These are phyloP conservation scores for Cystobasidium sp. DNA, from an alignment of 1,284 basidiomycete genomes.

Conservation along the genomic window DNA sequence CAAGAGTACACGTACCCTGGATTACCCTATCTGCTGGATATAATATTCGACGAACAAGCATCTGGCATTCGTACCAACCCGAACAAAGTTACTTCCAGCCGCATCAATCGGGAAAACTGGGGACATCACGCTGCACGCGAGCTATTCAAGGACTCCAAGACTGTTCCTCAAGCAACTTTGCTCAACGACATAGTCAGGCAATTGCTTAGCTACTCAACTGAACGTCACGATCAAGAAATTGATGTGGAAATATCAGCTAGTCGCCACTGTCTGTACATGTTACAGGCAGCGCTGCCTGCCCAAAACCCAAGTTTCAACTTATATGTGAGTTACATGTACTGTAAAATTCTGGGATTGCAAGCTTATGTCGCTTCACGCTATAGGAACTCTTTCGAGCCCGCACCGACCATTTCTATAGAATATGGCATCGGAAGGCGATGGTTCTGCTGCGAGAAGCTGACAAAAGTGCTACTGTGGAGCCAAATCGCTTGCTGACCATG, in stretches of 20 bases:
- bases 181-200: neutral
- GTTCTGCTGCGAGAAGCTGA: neutral
- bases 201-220: neutral
- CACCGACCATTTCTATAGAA: neutral
- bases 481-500: neutral
- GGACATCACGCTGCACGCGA: neutral
- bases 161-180: neutral
- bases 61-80: conserved; percentile 20
- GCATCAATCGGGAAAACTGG: neutral
- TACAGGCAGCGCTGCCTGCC: neutral
- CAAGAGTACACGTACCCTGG: neutral
- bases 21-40: conserved; percentile 19
- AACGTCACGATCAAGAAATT: conserved; percentile 22
- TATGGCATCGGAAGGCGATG: neutral
- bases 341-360: neutral
- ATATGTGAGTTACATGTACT: neutral
- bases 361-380: neutral
- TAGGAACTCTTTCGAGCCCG: neutral
- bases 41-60: conserved; percentile 1
- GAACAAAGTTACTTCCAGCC: neutral
- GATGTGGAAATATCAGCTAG: conserved; percentile 6
- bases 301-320: neutral
- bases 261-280: neutral
- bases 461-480: neutral
- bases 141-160: neutral